phyloP scores from a whole-genome alignment of 768 basidiomycete genomes.

The Hygrocybe punicea region DNA sequence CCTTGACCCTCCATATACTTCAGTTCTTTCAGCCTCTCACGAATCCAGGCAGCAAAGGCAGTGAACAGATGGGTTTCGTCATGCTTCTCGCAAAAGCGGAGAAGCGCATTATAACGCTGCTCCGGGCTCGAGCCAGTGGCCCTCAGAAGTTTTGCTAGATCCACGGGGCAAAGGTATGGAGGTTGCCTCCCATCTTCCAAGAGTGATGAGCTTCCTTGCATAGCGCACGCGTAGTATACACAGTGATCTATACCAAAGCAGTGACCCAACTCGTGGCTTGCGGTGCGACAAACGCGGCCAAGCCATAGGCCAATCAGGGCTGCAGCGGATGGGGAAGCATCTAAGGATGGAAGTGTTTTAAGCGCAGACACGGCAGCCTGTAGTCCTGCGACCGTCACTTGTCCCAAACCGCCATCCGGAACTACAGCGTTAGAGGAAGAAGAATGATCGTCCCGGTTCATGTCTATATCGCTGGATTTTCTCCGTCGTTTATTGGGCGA shows the following conservation, averaged over 20 bases:
- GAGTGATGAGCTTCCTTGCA: constrained; percentile 35
- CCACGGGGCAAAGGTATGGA: constrained; percentile 35
- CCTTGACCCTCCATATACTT: neutral
- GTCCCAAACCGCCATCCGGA: neutral
- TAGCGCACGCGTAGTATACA: constrained; percentile 37
- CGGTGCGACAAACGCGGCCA: constrained; percentile 33
- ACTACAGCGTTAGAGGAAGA: neutral
- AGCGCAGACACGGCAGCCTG: constrained; percentile 21
- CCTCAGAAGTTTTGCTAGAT: constrained; percentile 29
- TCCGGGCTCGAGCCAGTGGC: constrained; percentile 22
- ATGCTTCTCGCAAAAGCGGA: constrained; percentile 27
- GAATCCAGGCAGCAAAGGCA: constrained; percentile 29
- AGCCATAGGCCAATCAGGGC: constrained; percentile 32
- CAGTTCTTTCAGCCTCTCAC: constrained; percentile 2
- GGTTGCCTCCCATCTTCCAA: constrained; percentile 36
- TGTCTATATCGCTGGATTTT: neutral
- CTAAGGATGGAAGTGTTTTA: constrained; percentile 11
- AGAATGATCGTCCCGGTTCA: neutral
- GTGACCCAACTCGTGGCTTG: constrained; percentile 44
- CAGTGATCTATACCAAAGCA: constrained; percentile 40
- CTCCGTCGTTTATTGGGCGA: neutral
- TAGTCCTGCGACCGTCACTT: constrained; percentile 13
- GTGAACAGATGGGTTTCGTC: constrained; percentile 26
- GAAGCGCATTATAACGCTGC: constrained; percentile 24
- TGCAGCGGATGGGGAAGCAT: constrained; percentile 10